phyloP scores from a whole-genome alignment of 495 filamentous ascomycete genomes.

The Entonaema liquescens region DNA sequence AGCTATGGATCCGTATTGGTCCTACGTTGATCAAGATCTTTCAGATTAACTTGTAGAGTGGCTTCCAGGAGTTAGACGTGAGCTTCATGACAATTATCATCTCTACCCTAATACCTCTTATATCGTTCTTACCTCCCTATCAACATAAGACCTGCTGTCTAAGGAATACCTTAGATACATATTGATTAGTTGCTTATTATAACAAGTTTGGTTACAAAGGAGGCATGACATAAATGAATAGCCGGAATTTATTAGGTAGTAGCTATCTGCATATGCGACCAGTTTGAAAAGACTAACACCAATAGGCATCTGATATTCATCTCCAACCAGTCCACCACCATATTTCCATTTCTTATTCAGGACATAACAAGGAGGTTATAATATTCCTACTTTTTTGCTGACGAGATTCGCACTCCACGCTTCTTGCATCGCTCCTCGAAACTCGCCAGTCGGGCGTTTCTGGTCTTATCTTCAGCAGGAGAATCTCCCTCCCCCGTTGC shows the following conservation, averaged over 20 bases:
- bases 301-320: not conserved
- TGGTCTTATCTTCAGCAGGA: not conserved
- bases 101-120: no score
- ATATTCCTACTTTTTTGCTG: not conserved
- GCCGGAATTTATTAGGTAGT: not conserved
- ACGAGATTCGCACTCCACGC: conserved; percentile 19
- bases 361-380: not conserved
- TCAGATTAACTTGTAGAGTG: no score
- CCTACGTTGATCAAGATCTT: no score
- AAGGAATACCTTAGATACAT: no score
- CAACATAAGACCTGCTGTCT: no score
- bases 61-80: no score
- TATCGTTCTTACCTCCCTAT: no score
- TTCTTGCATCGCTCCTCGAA: conserved; percentile 26
- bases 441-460: not conserved
- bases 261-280: not conserved
- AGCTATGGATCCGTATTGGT: no score
- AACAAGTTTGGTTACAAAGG: not conserved
- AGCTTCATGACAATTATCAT: no score
- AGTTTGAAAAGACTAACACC: not conserved
- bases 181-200: not conserved
- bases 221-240: not conserved
- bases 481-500: not conserved
- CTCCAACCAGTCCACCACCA: not conserved
- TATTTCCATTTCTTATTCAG: not conserved